These are phyloP conservation scores for Magnaporthiopsis rhizophila DNA, from an alignment of 2,329 filamentous ascomycete genomes.

Conservation along the genomic window DNA sequence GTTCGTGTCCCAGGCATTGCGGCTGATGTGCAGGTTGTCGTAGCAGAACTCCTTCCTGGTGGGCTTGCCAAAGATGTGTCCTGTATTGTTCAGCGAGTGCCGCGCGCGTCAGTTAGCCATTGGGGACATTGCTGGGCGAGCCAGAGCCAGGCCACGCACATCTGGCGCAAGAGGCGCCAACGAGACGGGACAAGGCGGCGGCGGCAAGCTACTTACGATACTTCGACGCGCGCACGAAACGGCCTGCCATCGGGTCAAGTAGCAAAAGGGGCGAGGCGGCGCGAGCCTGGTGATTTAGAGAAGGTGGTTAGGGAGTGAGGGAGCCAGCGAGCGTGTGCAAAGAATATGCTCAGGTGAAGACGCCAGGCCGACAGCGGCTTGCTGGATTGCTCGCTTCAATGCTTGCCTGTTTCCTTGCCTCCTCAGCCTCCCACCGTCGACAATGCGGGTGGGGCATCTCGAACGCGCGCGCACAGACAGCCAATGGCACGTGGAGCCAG, in stretches of 20 bases:
- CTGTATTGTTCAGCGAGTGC: slow-evolving; percentile 35
- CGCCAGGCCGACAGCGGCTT: too few species aligned
- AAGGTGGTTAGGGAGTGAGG: background rate
- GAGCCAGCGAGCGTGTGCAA: too few species aligned
- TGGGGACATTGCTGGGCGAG: slow-evolving; percentile 11
- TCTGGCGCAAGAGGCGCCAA: background rate
- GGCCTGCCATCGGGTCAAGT: slow-evolving; percentile 43
- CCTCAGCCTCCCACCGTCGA: too few species aligned
- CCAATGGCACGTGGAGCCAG: too few species aligned
- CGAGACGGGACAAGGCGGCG: background rate
- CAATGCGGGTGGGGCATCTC: too few species aligned
- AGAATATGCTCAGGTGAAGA: too few species aligned
- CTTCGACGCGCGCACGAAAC: slow-evolving; percentile 61
- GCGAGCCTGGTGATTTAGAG: background rate
- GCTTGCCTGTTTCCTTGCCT: too few species aligned
- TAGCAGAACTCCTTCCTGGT: slow-evolving; percentile 98
- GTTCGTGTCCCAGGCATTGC: slow-evolving; percentile 99
- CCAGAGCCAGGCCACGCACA: too few species aligned
- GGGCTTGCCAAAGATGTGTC: slow-evolving; percentile 95
- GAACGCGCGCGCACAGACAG: too few species aligned
- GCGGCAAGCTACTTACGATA: slow-evolving; percentile 44
- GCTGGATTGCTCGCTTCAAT: too few species aligned
- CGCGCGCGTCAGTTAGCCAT: slow-evolving; percentile 7
- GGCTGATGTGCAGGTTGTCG: slow-evolving; percentile 93
- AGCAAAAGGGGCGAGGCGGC: background rate